Conservation (phyloP, 139 green algal genomes). For the Diplosphaera chodatii region DNA sequence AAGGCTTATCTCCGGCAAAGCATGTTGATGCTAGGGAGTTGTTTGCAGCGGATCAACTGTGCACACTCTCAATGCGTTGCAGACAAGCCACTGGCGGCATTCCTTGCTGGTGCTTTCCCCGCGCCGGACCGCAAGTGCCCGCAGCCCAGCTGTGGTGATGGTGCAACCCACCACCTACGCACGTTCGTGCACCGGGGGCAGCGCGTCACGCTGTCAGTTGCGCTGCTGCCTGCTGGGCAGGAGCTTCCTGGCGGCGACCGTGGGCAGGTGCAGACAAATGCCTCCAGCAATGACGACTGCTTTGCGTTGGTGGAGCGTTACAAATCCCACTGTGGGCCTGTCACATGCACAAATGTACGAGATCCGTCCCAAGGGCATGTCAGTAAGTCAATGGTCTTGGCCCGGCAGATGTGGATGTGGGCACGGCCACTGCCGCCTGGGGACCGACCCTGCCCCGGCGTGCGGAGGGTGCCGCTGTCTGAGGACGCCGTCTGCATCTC, state of each 20-base stretch:
- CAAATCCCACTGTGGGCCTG: too few species aligned
- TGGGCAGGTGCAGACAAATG: slow-evolving; percentile 9
- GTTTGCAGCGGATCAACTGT: too few species aligned
- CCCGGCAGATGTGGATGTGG: slow-evolving; percentile 78
- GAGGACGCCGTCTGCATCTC: slow-evolving; percentile 58
- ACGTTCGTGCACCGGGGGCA: slow-evolving; percentile 60
- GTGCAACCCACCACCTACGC: slow-evolving; percentile 51
- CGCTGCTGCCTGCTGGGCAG: slow-evolving; percentile 24
- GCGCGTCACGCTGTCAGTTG: slow-evolving; percentile 55
- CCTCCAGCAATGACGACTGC: neutral
- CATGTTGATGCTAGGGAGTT: too few species aligned
- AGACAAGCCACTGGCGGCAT: slow-evolving; percentile 58
- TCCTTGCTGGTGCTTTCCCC: slow-evolving; percentile 35
- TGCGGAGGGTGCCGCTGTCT: slow-evolving; percentile 53
- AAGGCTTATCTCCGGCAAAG: too few species aligned
- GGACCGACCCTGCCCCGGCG: neutral
- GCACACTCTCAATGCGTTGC: neutral
- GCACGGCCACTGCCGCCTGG: slow-evolving; percentile 37
- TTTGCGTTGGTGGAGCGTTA: neutral
- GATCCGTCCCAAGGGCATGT: too few species aligned
- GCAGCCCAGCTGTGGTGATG: slow-evolving; percentile 46
- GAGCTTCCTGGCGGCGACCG: slow-evolving; percentile 55
- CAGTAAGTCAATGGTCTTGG: too few species aligned
- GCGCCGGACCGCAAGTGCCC: slow-evolving; percentile 39
- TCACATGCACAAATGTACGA: too few species aligned